These are phyloP conservation scores for Lathyrus sativus DNA, from an alignment of 306 rosid genomes.

Conservation along the genomic window DNA sequence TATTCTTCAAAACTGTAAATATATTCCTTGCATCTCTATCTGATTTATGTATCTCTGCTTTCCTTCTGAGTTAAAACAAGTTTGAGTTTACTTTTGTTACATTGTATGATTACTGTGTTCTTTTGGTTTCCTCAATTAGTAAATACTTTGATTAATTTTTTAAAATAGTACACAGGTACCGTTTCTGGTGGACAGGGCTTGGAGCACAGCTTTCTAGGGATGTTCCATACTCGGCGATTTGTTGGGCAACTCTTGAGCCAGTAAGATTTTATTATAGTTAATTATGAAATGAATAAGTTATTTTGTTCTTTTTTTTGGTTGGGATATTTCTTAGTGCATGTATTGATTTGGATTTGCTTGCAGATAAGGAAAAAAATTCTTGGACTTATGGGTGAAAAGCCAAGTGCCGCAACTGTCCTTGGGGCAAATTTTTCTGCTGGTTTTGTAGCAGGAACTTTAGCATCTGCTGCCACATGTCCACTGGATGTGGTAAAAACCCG, in stretches of 20 bases:
- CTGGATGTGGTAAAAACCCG: slow-evolving; percentile 94
- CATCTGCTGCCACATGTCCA: slow-evolving; percentile 93
- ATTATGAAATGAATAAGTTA: slow-evolving; percentile 10
- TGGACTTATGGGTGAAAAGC: slow-evolving; percentile 61
- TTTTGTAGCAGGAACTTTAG: slow-evolving; percentile 83
- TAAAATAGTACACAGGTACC: slow-evolving; percentile 63
- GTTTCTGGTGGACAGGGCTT: slow-evolving; percentile 94
- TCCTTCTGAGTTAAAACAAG: slow-evolving; percentile 24
- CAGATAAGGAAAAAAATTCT: slow-evolving; percentile 72
- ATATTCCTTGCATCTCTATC: slow-evolving; percentile 5
- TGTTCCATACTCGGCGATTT: slow-evolving; percentile 94
- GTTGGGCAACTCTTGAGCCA: slow-evolving; percentile 97
- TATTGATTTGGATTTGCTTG: slow-evolving; percentile 38
- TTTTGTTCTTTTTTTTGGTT: slow-evolving; percentile 5
- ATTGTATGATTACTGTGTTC: slow-evolving; percentile 2
- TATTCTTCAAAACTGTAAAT: slow-evolving; percentile 59
- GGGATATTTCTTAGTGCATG: slow-evolving; percentile 31
- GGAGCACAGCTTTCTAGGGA: slow-evolving; percentile 95
- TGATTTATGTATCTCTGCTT: slow-evolving; percentile 33
- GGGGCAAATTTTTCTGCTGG: slow-evolving; percentile 91
- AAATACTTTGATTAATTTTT: slow-evolving; percentile 6
- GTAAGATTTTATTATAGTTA: slow-evolving; percentile 48
- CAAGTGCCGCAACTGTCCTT: slow-evolving; percentile 56
- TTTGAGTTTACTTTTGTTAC: slow-evolving; percentile 30
- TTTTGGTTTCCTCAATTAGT: slow-evolving; percentile 31